Base-by-base conservation (phyloP, 345 rosid genomes). In the Lepidium sativum region DNA sequence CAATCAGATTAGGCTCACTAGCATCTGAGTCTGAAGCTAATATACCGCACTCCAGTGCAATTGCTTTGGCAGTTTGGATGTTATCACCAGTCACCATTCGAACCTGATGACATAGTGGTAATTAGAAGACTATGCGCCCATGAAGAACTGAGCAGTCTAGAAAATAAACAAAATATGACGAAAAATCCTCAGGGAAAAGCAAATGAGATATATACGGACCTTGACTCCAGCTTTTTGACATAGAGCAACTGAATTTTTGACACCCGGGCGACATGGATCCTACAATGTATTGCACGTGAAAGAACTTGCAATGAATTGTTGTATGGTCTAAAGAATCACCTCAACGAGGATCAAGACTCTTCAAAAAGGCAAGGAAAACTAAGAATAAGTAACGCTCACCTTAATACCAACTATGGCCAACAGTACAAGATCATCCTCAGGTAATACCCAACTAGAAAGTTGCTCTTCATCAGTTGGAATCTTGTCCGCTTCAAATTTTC, bases 11-110 rank as follows among this genome's bases (percentile, higher is more conserved):
- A 37, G 88, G 88, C 48, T 80, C 91, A 5, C 72, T 61, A 41
- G 89, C 87, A 54, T 84, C 91, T 34, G 75, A 80, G 67, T 70
- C 77, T 45, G 91, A 77, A 25, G 62, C 65, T 66, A 94, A 70
- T 75, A 94, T 94, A 44, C 99, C 97, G 59, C 99, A 94, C 54
- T 94, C 99, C 69, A 90, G 48, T 63, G 99, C 99, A 77, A 94
- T 88, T 48, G 99, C 92, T 80, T 76, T 90, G 4, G 99, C 99
- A 62, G 99, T 94, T 68, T 85, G 88, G 67, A 88, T 54, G 79
- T 94, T 94, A 82, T 94, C 99, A 62, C 99, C 99, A 62, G 99
- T 94, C 52, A 94, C 86, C 99, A 94, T 94, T 34, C 99, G 92
- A 38, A 94, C 97, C 99, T 94, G 58, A 16, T 32, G 63, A 57